Conservation (phyloP, 1,139 yeast species). For the Pichia sp. region DNA sequence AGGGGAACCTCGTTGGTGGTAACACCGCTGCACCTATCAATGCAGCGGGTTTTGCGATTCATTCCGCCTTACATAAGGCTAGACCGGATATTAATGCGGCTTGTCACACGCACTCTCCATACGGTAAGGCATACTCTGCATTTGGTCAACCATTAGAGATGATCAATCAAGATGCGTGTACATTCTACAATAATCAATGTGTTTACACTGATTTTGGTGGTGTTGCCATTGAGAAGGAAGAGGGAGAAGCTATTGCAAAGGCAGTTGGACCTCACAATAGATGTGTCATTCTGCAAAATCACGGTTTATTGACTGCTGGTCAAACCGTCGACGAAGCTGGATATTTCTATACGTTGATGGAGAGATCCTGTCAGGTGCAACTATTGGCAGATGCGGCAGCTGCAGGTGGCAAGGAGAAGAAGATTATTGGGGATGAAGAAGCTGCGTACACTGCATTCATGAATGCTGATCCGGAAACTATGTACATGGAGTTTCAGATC, state of each 20-base stretch:
- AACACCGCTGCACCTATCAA: slow-evolving; percentile 47
- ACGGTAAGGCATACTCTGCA: slow-evolving; percentile 70
- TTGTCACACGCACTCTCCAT: slow-evolving; percentile 69
- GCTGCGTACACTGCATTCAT: slow-evolving; percentile 62
- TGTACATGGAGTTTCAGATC: slow-evolving; percentile 71
- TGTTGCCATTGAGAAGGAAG: slow-evolving; percentile 67
- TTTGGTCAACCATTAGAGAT: slow-evolving; percentile 68
- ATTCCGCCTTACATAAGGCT: slow-evolving; percentile 67
- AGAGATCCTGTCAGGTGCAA: slow-evolving; percentile 66
- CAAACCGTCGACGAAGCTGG: slow-evolving; percentile 80
- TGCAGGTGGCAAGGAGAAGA: slow-evolving; percentile 29
- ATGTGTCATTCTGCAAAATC: slow-evolving; percentile 66
- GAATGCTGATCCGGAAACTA: slow-evolving; percentile 58
- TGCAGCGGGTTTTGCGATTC: slow-evolving; percentile 78
- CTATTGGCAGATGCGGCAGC: slow-evolving; percentile 54
- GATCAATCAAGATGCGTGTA: slow-evolving; percentile 74
- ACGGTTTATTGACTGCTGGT: slow-evolving; percentile 75
- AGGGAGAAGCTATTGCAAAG: slow-evolving; percentile 60
- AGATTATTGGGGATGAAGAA: slow-evolving; percentile 50
- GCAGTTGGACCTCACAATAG: slow-evolving; percentile 55
- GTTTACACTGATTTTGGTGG: slow-evolving; percentile 73
- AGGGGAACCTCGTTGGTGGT: slow-evolving; percentile 48
- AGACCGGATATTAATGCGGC: slow-evolving; percentile 80
- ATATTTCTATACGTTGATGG: slow-evolving; percentile 59
- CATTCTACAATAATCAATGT: slow-evolving; percentile 56